Conservation (phyloP, 805 yeast genomes). For the Metschnikowia dekortorum region DNA sequence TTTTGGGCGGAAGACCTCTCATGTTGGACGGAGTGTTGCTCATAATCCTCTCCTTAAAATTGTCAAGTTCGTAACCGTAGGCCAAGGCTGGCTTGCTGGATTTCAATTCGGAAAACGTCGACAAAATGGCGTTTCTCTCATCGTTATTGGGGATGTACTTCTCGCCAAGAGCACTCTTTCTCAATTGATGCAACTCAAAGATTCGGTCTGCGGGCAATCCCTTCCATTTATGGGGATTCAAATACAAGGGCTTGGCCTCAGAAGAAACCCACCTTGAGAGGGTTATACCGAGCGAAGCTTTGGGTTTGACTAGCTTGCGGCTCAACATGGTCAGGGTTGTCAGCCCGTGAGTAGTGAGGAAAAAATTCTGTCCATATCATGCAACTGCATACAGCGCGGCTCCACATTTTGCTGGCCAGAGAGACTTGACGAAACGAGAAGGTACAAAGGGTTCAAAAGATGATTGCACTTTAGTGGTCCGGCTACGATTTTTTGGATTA, state of each 20-base stretch:
- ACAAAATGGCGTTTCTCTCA: conserved; percentile 54
- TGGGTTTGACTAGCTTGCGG: conserved; percentile 1
- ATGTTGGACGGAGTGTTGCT: conserved; percentile 35
- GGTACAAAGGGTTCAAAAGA: too few relatives aligned
- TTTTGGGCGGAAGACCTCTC: conserved; percentile 37
- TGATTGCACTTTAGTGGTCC: too few relatives aligned
- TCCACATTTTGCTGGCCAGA: not conserved
- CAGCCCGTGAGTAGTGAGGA: not conserved
- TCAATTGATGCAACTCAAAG: conserved; percentile 54
- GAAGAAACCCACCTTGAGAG: conserved; percentile 9
- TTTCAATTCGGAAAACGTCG: conserved; percentile 34
- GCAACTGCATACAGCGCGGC: not conserved
- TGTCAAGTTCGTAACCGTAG: conserved; percentile 39
- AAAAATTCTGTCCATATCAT: not conserved
- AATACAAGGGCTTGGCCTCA: conserved; percentile 33
- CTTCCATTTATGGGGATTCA: conserved; percentile 67
- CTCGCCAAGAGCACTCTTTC: conserved; percentile 53
- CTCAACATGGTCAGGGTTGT: not conserved
- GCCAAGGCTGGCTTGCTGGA: conserved; percentile 29
- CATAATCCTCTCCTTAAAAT: conserved; percentile 39
- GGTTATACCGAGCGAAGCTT: not conserved
- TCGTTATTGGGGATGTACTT: conserved; percentile 58
- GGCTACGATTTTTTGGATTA: too few relatives aligned
- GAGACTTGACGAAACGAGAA: not conserved
- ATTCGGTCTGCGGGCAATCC: conserved; percentile 63